Evolutionary conservation across 2,329 filamentous ascomycete species (phyloP).

Genomic region (Microcyclospora tardicrescens): DNA sequence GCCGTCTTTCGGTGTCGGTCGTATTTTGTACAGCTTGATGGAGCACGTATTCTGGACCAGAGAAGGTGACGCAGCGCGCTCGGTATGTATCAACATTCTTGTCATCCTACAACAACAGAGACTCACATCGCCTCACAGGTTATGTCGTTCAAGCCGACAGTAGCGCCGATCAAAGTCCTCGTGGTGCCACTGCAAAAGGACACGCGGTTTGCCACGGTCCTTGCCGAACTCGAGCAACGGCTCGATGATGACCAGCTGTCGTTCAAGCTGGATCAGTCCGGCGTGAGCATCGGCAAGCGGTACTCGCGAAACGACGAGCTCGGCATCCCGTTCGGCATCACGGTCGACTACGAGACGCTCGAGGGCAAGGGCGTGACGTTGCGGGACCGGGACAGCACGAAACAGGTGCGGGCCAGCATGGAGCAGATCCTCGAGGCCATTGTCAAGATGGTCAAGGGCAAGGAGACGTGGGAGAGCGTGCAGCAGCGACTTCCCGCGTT

Average conservation of each 20-base stretch:
- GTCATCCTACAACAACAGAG: background rate
- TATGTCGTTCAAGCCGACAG: slow-evolving; percentile 58
- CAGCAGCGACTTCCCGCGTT: slow-evolving; percentile 70
- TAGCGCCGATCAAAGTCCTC: slow-evolving; percentile 92
- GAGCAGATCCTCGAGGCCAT: slow-evolving; percentile 68
- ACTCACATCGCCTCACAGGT: slow-evolving; percentile 33
- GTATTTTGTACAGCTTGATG: slow-evolving; percentile 83
- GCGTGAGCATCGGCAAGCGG: slow-evolving; percentile 84
- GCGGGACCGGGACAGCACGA: slow-evolving; percentile 78
- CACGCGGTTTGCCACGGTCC: slow-evolving; percentile 63
- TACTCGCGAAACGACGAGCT: slow-evolving; percentile 93
- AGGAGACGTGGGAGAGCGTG: slow-evolving; percentile 57
- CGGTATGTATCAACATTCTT: slow-evolving; percentile 46
- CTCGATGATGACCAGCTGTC: slow-evolving; percentile 67
- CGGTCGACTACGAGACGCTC: slow-evolving; percentile 88
- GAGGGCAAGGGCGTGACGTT: slow-evolving; percentile 79
- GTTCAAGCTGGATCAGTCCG: slow-evolving; percentile 78
- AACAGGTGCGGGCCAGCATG: slow-evolving; percentile 74
- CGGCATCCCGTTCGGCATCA: slow-evolving; percentile 86
- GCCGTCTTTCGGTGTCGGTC: slow-evolving; percentile 91
- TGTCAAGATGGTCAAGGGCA: slow-evolving; percentile 48
- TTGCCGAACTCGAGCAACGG: slow-evolving; percentile 58
- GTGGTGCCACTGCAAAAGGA: slow-evolving; percentile 80
- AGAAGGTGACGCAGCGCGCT: slow-evolving; percentile 68
- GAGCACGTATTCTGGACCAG: slow-evolving; percentile 96